Percentiles rank a stretch among this genome's conserved stretches.
phyloP scores from a whole-genome alignment of 179 eudicot genomes.

The Heliamphora pulchella region DNA sequence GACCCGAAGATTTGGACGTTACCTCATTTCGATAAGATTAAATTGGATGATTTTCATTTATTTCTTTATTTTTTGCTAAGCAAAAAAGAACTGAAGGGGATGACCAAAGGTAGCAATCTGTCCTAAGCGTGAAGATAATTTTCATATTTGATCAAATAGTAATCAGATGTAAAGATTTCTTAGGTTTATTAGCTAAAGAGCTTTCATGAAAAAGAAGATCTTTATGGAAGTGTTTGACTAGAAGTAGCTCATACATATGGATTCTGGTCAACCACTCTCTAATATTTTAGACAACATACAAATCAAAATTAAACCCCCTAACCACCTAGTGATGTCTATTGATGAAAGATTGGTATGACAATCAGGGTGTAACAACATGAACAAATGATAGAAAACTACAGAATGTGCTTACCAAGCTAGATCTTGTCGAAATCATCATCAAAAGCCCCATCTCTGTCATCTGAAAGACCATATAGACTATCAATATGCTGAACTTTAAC shows the following conservation, averaged over 20 bases:
- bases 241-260: too few species aligned
- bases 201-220: too few species aligned
- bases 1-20: not conserved
- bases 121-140: too few species aligned
- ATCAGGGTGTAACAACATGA: not conserved
- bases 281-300: not conserved
- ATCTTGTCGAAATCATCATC: constrained; percentile 96
- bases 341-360: not conserved
- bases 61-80: too few species aligned
- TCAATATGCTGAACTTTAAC: not conserved
- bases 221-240: too few species aligned
- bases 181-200: too few species aligned
- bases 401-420: constrained; percentile 48
- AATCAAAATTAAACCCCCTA: not conserved
- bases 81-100: too few species aligned
- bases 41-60: too few species aligned
- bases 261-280: not conserved
- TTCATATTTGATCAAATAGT: not conserved
- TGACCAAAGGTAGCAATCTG: too few species aligned
- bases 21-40: not conserved
- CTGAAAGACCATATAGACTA: constrained; percentile 33
- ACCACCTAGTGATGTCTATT: not conserved
- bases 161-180: not conserved
- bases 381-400: not conserved
- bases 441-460: constrained; percentile 57